Percentiles rank a stretch among this genome's conserved stretches.
Evolutionary conservation across 2,329 filamentous ascomycete species (phyloP).

Genomic region (Botrytis paeoniae): DNA sequence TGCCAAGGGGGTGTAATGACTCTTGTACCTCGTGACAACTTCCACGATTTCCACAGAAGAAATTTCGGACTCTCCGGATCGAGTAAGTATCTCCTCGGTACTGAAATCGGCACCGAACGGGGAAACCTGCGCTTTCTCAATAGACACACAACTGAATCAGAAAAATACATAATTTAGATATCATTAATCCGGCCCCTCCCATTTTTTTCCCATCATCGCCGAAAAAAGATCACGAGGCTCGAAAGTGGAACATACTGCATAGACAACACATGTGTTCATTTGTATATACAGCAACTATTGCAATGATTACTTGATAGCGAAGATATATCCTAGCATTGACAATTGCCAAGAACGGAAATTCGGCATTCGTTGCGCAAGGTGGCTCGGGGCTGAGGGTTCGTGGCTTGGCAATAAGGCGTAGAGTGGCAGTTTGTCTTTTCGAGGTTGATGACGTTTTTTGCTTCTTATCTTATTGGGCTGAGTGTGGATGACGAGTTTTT

Average conservation of each 20-base stretch:
- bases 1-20: neutral
- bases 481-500: neutral
- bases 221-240: neutral
- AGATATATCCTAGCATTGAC: neutral
- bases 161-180: neutral
- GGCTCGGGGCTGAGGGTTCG: conserved; percentile 1
- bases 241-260: neutral
- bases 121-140: neutral
- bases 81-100: neutral
- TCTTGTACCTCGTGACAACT: neutral
- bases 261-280: neutral
- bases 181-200: neutral
- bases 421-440: neutral
- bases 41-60: neutral
- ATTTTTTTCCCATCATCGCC: neutral
- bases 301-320: neutral
- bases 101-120: neutral
- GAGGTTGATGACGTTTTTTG: conserved; percentile 6
- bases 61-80: neutral
- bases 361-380: neutral
- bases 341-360: conserved; percentile 6
- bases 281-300: neutral
- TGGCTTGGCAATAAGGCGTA: conserved; percentile 2
- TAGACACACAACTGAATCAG: neutral
- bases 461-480: neutral